Evolutionary conservation across 495 filamentous ascomycete species (phyloP), one percentile per base, ranked within the genome.

Genomic region (Lasiosphaeria miniovina): DNA sequence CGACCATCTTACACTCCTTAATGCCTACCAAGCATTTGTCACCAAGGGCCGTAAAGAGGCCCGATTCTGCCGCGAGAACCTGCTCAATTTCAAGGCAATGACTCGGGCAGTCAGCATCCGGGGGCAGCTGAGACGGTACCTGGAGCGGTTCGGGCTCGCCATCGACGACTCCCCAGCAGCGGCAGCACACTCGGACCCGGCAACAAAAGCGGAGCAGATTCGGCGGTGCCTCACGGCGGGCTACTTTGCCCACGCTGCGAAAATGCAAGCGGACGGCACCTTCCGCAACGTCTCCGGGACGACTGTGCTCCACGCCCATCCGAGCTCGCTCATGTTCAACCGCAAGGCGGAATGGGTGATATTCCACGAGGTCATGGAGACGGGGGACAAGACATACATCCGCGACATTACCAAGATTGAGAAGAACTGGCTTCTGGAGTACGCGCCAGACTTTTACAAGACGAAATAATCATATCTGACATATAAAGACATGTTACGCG

Each of bases 301-400:
- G 6, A 81, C 76, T 45, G 83, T 84, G 48, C 76, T 98, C 40
- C 84, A 96, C 77, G 91, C 91, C 17, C 94, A 98, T 75, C 95
- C 94, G 4, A 95, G 85, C 66, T 94, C 90, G 15, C 73, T 98
- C 66, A 91, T 98, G 88, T 98, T 98, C 81, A 96, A 97, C 74
- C 86, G 94, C 49, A 97, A 96, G 78, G 91, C 90, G 15, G 93
- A 98, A 64, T 98, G 94, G 94, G 93, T 98, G 9, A 85, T 98
- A 46, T 98, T 98, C 68, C 89, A 95, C 67, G 95, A 98, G 71
- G 85, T 97, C 54, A 85, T 96, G 79, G 92, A 98, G 74, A 95
- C 90, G 24, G 88, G 90, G 14, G 82, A 84, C 57, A 98, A 97
- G 78, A 92, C 83, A 0, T 98, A 88, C 63, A 96, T 98, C 57